Base-by-base conservation (phyloP, 768 basidiomycete species). In the Obba rivulosa region DNA sequence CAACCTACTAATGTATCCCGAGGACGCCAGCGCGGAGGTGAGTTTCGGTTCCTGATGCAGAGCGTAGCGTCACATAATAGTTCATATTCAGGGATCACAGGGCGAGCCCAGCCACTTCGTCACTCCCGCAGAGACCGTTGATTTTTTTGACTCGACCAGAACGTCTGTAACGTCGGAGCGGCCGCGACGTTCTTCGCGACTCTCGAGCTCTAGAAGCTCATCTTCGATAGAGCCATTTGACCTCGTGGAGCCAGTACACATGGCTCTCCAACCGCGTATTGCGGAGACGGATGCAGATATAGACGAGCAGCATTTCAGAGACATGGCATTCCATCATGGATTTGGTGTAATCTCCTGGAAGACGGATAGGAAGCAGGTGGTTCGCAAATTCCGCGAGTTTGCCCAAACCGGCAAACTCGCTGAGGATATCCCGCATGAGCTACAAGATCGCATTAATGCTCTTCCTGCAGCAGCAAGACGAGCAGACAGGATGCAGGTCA, bases 401-500 rank as follows among this genome's bases (percentile, higher is more conserved):
- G 57, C 50, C 5, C 50, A 55, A 2, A 14, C 46, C 21, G 40
- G 47, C 22, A 36, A 50, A 40, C 50, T 49, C 8, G 59, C 78
- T 2, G 70, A 64, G 48, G 73, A 87, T 50, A 69, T 88, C n/a
- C 80, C 81, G 1, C 79, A 81, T 53, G 53, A 69, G 3, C 59
- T 88, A 4, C 82, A 87, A 48, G 86, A 89, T 60, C 67, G 76
- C 45, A 75, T 89, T 65, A 85, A 87, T 62, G 58, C 66, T 1
- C 69, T 81, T 54, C 67, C 72, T 1, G 57, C 58, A 0, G 45
- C 59, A n/a, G 72, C 67, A 22, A 70, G 75, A 11, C 47, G 34
- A 2, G 61, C 64, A 20, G 69, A 75, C 2, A 66, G 64, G 2
- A 64, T 71, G 41, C 75, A 76, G 57, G 74, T 77, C 16, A 57